These are phyloP conservation scores for Didymella sp. DNA, from an alignment of 2,329 filamentous ascomycete genomes.

Conservation along the genomic window DNA sequence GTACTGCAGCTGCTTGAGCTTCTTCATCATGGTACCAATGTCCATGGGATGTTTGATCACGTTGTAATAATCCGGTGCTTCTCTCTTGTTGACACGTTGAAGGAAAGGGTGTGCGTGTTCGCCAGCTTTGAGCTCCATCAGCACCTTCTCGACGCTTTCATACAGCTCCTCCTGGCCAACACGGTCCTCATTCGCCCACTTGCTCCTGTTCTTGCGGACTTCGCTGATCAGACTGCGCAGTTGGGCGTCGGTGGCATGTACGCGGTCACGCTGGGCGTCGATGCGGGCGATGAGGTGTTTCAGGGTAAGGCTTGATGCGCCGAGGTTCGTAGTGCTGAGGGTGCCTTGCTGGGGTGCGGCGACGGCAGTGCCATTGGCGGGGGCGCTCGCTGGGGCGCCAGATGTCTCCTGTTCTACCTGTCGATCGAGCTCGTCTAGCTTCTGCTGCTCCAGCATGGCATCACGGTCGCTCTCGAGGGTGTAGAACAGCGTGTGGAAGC, in stretches of 20 bases:
- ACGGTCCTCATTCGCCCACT: conserved; percentile 98
- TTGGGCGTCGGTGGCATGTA: conserved; percentile 91
- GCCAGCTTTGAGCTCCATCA: conserved; percentile 95
- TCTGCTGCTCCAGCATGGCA: conserved; percentile 97
- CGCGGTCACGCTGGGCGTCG: conserved; percentile 88
- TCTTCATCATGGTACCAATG: conserved; percentile 97
- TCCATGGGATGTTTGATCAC: conserved; percentile 98
- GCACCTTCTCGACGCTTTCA: conserved; percentile 93
- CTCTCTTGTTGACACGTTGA: conserved; percentile 92
- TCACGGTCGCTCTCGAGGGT: conserved; percentile 94
- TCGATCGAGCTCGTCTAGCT: conserved; percentile 93
- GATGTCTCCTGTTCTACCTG: conserved; percentile 97
- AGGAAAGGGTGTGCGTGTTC: conserved; percentile 98
- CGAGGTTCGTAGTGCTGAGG: conserved; percentile 90
- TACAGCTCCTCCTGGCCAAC: conserved; percentile 98
- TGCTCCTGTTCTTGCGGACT: conserved; percentile 95
- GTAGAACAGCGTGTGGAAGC: conserved; percentile 93
- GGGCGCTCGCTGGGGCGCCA: conserved; percentile 55
- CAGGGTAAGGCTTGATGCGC: conserved; percentile 91
- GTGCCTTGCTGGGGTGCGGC: conserved; percentile 77
- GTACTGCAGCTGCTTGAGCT: conserved; percentile 73
- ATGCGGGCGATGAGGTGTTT: conserved; percentile 97
- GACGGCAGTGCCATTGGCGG: conserved; percentile 59
- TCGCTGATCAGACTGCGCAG: conserved; percentile 93
- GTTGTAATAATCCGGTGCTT: conserved; percentile 93